Evolutionary conservation across 1,284 basidiomycete genomes (phyloP), one percentile per base, ranked within the genome.

Genomic region (Sporisorium iseilematis-ciliati): DNA sequence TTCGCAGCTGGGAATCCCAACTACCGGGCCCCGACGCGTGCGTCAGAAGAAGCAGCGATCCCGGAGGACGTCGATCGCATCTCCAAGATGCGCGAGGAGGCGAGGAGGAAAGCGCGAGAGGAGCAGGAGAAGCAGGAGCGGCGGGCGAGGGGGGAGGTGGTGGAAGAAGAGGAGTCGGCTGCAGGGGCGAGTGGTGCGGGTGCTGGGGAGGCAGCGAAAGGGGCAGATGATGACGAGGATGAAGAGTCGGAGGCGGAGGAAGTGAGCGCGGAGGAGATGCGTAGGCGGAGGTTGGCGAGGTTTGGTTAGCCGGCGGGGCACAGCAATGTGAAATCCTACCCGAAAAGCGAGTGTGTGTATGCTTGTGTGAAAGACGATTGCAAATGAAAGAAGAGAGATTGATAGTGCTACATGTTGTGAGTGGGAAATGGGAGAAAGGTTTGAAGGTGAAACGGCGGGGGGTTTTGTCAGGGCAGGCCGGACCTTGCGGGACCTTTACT

Each of bases 41-140:
- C 35, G 2, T 29, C 42, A 5, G 59, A 57, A 7, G 75, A 79
- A 50, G 50, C 57, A 11, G 58, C 51, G 16, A 52, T 78, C 20
- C 79, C 80, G 0, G 79, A 66, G 11, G 80, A 82, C 42, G 80
- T 82, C 2, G 74, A 72, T 41, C 64, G 67, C 5, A 82, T 82
- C 52, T 55, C 61, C 3, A 68, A 46, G 53, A 75, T 80, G 76
- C 55, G 80, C 25, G 77, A 76, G 42, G 77, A 79, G 31, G 79
- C 79, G 12, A 53, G 54, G 26, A 45, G 55, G 26, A 75, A 78
- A 55, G 77, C 65, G 5, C 55, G 54, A 11, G 69, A 78, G 49
- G 76, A 76, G 23, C 53, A 58, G 42, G 72, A 78, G 35, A 57
- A 43, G 52, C 56, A 66, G 48, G 74, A 67, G 42, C 43, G 69